Base-by-base conservation (phyloP, 1,284 basidiomycete species). In the Malassezia sympodialis region DNA sequence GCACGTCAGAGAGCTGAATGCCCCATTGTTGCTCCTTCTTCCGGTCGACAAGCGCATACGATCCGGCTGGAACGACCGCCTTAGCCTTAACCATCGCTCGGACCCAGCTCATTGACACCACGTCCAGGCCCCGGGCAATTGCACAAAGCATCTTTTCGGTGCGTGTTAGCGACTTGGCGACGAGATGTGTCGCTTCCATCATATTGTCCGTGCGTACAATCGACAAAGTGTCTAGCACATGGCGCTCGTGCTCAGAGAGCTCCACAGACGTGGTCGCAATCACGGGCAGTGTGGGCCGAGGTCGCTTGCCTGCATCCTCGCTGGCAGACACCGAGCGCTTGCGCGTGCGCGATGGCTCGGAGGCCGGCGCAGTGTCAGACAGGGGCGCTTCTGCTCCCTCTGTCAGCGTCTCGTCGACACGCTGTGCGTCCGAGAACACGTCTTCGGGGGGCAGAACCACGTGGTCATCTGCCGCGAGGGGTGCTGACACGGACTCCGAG, bases 81-180 rank as follows among this genome's bases (percentile, higher is more conserved):
- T 53, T 44, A 27, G 42, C 42, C 47, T 39, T 39, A 7, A 48
- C 46, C 40, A 54, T 57, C 24, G 43, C 47, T 14, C 35, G 28
- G n/a, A 61, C 17, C 59, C 59, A 61, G 19, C 39, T 46, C 27
- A 51, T 24, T n/a, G 24, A 41, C 15, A 61, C 59, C 27, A 61
- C 42, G 21, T 50, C 26, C 14, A 61, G 52, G n/a, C 59, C 59
- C 4, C 49, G 30, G 15, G 59, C 59, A 42, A 61, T 58, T 6
- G 59, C 59, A 45, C 59, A 58, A 4, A 61, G 45, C 59, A 61
- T 58, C 49, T 61, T 61, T 34, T 58, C 56, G n/a, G 59, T 61
- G 39, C 59, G 56, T 21, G 51, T 56, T 11, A 61, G 46, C 4
- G 34, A 23, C 28, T 50, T 42, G 15, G 59, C 59, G 23, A 61